Evolutionary conservation across 1,139 yeast genomes (phyloP), one percentile per base, ranked within the genome.

Genomic region (Torulaspora pretoriensis): DNA sequence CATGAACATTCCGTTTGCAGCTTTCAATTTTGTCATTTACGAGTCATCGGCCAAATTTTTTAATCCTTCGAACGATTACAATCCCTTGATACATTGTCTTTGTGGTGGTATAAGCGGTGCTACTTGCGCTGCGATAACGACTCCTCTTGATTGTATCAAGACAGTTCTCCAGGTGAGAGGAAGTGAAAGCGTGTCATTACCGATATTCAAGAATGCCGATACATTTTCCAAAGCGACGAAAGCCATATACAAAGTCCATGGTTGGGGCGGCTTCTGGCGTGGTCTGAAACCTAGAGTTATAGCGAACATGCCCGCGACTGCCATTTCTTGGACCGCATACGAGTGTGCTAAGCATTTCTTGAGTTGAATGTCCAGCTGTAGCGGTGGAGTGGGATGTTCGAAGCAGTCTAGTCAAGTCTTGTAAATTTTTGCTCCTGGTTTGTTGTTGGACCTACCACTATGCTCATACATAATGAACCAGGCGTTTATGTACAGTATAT

Each of bases 101-200:
- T 78, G 95, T 49, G 99, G 99, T 57, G 98, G 96, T 41, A 68
- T 90, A 12, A 92, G 97, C 32, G 99, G 98, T 50, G 98, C 97
- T 9, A 74, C 87, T 22, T 96, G 97, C 26, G 97, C 98, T 4
- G 98, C 97, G 1, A 71, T 90, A 43, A 92, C 98, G 8, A 92
- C 95, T 22, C 99, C 99, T 6, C 75, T 92, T 51, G 99, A 92
- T 65, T 95, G 96, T 61, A 80, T 92, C 57, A 92, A 92, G 68
- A 92, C 99, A 0, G 80, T 90, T 17, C 70, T 92, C 53, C 99
- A 92, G 68, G 66, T 68, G 6, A 63, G 69, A 49, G 71, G 71
- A 8, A 61, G 65, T 41, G 61, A 62, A 25, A 50, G 61, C 23
- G 65, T 65, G 4, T 68, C 72, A 35, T 70, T 73, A 48, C 75